Base-by-base conservation (phyloP, 371 early-diverging fungal species). In the Haplosporangium sp. region DNA sequence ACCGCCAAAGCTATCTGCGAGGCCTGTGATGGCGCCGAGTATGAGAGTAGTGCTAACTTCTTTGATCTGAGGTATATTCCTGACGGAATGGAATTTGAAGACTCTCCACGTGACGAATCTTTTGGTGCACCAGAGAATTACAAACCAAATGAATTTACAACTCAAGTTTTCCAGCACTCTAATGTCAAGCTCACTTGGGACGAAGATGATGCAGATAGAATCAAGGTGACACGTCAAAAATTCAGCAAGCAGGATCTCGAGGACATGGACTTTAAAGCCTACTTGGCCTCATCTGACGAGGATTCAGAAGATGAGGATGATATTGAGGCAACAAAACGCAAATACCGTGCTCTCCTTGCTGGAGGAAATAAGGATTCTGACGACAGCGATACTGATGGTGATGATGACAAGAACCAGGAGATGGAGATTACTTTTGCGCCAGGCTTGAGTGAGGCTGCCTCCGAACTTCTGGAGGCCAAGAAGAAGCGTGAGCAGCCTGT, bases 1-100 rank as follows among this genome's bases (percentile, higher is more conserved):
- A 97, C 98, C 2, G 98, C 99, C 20, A 85, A 87, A 57, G 84
- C 90, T 6, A 94, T 99, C 61, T 96, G 94, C 76, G 82, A 90
- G 15, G 85, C 90, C 19, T 96, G 96, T 77, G 99, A 99, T 82
- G 97, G 96, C 13, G 88, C 94, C 10, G 99, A 99, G 84, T 98
- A 93, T 76, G 99, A 99, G 83, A 88, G 90, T 57, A 94, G 95
- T 50, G 91, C 96, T 65, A 98, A 98, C 86, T 94, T 94, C 69
- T 95, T 99, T 73, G 99, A 99, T 84, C 84, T 98, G 73, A 90
- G 99, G n/a, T 99, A 93, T 89, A 92, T 99, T 64, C 98, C 99
- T 55, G 96, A 96, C 74, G 96, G 92, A 20, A 94, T 94, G 93
- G 83, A 78, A 11, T 98, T 99, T 88, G 89, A 89, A 19, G 93